These are phyloP conservation scores for Sclerotinia sclerotiorum DNA, from an alignment of 2,329 filamentous ascomycete genomes.

Conservation along the genomic window DNA sequence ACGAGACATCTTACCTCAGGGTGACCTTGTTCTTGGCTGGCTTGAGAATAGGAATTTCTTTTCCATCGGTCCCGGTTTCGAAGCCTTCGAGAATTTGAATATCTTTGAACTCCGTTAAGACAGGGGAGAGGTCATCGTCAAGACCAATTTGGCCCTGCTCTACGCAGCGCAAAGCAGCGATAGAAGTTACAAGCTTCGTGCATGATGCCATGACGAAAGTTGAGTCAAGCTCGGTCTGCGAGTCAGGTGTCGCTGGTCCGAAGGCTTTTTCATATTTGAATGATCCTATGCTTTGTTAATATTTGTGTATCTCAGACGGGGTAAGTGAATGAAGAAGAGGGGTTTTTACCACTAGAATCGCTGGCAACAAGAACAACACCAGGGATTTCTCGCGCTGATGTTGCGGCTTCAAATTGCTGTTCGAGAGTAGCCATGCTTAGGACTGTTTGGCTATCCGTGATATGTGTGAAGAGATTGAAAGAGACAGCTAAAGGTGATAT, in stretches of 20 bases:
- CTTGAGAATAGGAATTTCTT: slow-evolving; percentile 27
- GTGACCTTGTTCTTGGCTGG: slow-evolving; percentile 34
- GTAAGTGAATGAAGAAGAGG: background rate
- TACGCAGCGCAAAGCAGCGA: slow-evolving; percentile 57
- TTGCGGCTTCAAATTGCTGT: slow-evolving; percentile 27
- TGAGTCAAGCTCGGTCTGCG: slow-evolving; percentile 59
- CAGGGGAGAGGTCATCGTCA: slow-evolving; percentile 44
- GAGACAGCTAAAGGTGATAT: background rate
- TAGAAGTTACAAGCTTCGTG: slow-evolving; percentile 53
- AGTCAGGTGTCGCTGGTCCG: slow-evolving; percentile 46
- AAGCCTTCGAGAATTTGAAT: slow-evolving; percentile 35
- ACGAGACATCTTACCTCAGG: slow-evolving; percentile 28
- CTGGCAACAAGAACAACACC: slow-evolving; percentile 31
- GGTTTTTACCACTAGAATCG: slow-evolving; percentile 26
- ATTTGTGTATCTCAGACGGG: background rate
- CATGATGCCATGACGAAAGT: slow-evolving; percentile 60
- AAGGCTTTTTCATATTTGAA: slow-evolving; percentile 43
- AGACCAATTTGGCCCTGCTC: slow-evolving; percentile 50
- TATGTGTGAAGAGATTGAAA: background rate
- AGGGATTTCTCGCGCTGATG: slow-evolving; percentile 28
- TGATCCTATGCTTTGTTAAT: slow-evolving; percentile 33
- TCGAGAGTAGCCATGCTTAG: slow-evolving; percentile 28
- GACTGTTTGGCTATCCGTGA: background rate
- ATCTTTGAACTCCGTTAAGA: slow-evolving; percentile 35
- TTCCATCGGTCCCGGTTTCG: slow-evolving; percentile 24